Conservation (phyloP, 2,329 filamentous ascomycete genomes). For the Diatrype stigma region DNA sequence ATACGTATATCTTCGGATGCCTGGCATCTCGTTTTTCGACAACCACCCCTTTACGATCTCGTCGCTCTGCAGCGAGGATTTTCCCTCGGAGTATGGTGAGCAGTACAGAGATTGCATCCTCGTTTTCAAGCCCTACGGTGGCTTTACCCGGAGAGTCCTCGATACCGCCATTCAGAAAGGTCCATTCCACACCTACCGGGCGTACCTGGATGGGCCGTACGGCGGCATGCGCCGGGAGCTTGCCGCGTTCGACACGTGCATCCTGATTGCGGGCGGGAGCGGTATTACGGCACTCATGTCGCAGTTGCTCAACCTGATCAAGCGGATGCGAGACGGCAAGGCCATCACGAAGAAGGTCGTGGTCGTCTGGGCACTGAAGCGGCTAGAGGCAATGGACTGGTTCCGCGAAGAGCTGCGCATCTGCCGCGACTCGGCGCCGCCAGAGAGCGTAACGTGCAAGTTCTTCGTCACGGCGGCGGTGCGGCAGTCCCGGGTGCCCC, state of each 20-base stretch:
- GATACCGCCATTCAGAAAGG: constrained; percentile 79
- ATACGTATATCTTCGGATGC: constrained; percentile 92
- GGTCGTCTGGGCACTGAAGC: constrained; percentile 90
- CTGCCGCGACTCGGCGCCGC: constrained; percentile 83
- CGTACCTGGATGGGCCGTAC: constrained; percentile 91
- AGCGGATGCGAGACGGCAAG: constrained; percentile 91
- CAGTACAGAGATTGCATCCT: constrained; percentile 83
- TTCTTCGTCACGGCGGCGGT: constrained; percentile 88
- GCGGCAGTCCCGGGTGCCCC: constrained; percentile 35
- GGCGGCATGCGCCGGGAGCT: constrained; percentile 89
- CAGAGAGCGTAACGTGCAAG: constrained; percentile 84
- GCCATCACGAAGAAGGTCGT: constrained; percentile 87
- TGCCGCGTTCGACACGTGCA: constrained; percentile 87
- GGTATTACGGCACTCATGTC: constrained; percentile 92
- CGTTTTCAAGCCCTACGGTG: constrained; percentile 86
- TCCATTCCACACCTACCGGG: constrained; percentile 86
- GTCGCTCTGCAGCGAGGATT: constrained; percentile 87
- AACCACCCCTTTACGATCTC: constrained; percentile 96
- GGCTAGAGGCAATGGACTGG: constrained; percentile 93
- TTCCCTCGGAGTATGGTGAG: constrained; percentile 86
- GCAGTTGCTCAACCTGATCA: constrained; percentile 89
- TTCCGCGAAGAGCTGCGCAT: constrained; percentile 93
- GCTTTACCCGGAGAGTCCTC: constrained; percentile 84
- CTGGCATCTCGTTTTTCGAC: constrained; percentile 82
- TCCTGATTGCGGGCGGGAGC: constrained; percentile 89